Evolutionary conservation across 2,329 filamentous ascomycete genomes (phyloP), one percentile per base, ranked within the genome.

Genomic region (Phyllosticta paracitricarpa): DNA sequence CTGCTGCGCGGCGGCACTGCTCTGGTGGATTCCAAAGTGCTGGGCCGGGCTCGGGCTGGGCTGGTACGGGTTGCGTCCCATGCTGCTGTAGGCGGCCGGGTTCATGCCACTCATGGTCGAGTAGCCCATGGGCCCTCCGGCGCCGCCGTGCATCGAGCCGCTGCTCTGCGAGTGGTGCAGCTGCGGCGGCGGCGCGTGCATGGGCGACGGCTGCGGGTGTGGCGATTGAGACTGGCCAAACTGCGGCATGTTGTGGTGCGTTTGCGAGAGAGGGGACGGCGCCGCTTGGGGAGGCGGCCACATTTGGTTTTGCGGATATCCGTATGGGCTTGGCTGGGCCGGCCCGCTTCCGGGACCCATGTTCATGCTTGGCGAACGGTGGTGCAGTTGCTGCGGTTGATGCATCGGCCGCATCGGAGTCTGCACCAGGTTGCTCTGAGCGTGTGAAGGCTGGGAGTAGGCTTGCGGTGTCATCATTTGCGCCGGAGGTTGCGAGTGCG

Each of bases 361-460:
- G 61, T 69, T 71, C 66, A 79, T 75, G 63, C 82, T 83, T 53
- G 87, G 85, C 65, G 87, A 83, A 67, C 86, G 82, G 66, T 83
- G 82, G 68, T 86, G 86, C 73, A 89, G 83, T 70, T 88, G 83
- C 63, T 84, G 80, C 56, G 82, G 77, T 48, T 85, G 84, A 65
- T 84, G 82, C 76, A 88, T 86, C 70, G 83, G 81, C 75, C 89
- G 84, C 73, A 91, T 85, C 25, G 86, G 85, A 25, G 89, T 87
- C 71, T 90, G 88, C 30, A 82, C 82, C 70, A 91, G 84, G 51
- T 86, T 81, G 69, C 84, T 87, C 69, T 89, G 89, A 26, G 60
- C 60, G 53, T 56, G 56, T 9, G 61, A 62, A n/a, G 57, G 40
- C 24, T 62, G 61, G 40, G 87, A 82, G 69, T 89, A 86, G 59